These are phyloP conservation scores for Ophiostoma triangulosporum DNA, from an alignment of 2,329 filamentous ascomycete species.

Conservation along the genomic window DNA sequence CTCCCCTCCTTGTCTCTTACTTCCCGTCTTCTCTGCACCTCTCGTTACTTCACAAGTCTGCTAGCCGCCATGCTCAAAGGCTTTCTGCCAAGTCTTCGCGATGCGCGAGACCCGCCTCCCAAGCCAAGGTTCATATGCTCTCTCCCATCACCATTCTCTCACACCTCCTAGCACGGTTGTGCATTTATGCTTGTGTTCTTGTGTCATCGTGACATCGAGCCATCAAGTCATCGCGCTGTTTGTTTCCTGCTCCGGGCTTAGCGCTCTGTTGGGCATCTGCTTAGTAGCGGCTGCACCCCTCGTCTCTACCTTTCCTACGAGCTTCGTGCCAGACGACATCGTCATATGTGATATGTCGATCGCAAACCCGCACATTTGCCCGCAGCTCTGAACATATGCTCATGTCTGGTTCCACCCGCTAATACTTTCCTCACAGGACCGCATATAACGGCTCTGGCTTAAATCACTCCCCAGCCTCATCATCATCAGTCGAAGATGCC, in stretches of 20 bases:
- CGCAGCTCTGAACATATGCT: too few relatives aligned
- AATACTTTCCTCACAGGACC: constrained; percentile 29
- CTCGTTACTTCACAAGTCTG: not conserved
- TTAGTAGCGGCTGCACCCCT: not conserved
- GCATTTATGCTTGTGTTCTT: not conserved
- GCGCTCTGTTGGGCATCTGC: not conserved
- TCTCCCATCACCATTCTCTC: not conserved
- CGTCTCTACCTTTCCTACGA: not conserved
- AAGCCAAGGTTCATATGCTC: constrained; percentile 17
- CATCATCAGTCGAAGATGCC: constrained; percentile 67
- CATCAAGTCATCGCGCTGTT: too few relatives aligned
- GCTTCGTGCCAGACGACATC: not conserved
- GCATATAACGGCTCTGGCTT: constrained; percentile 39
- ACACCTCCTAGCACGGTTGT: not conserved
- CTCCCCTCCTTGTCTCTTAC: not conserved
- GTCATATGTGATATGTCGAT: constrained; percentile 15
- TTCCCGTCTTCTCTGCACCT: not conserved
- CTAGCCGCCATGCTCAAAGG: constrained; percentile 16
- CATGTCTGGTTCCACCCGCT: too few relatives aligned
- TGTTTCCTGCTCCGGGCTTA: not conserved
- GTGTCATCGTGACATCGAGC: not conserved
- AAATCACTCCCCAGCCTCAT: constrained; percentile 63
- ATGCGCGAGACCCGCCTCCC: constrained; percentile 16
- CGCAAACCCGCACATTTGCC: too few relatives aligned
- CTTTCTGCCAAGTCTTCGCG: constrained; percentile 18